These are phyloP conservation scores for Saccharomyces hybrid DNA, from an alignment of 1,139 yeast species.

Conservation along the genomic window DNA sequence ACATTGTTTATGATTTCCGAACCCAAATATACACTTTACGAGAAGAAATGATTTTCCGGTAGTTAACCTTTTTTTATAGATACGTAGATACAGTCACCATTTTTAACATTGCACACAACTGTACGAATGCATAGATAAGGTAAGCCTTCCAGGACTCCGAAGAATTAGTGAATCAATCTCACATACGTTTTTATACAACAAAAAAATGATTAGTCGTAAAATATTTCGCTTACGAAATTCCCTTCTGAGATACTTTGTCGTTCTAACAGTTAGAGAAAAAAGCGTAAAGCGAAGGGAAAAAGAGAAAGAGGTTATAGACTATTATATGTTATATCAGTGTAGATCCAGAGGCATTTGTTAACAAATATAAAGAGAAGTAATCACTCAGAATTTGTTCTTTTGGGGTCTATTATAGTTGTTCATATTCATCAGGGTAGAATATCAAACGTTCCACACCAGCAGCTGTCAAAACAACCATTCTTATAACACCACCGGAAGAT, in stretches of 20 bases:
- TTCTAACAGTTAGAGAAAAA: not conserved
- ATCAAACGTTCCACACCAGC: constrained; percentile 81
- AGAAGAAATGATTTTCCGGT: not conserved
- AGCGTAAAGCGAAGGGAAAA: not conserved
- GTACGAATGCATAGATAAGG: no score
- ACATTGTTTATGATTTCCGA: not conserved
- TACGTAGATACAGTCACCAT: not conserved
- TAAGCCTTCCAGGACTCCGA: no score
- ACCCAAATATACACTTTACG: no score
- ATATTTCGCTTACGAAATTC: no score
- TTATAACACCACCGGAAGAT: constrained; percentile 94
- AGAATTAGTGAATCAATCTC: no score
- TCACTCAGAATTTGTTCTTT: not conserved
- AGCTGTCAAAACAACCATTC: constrained; percentile 85
- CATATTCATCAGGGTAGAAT: constrained; percentile 77
- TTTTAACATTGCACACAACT: no score
- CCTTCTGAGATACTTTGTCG: no score
- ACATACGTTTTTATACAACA: no score
- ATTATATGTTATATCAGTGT: not conserved
- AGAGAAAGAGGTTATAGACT: not conserved
- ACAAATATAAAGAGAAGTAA: constrained; percentile 33
- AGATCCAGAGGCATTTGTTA: not conserved
- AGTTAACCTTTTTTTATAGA: not conserved
- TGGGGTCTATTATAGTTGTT: constrained; percentile 23
- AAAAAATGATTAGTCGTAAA: no score